Evolutionary conservation across 75 land plant species (phyloP).

Genomic region (Cunninghamia lanceolata): DNA sequence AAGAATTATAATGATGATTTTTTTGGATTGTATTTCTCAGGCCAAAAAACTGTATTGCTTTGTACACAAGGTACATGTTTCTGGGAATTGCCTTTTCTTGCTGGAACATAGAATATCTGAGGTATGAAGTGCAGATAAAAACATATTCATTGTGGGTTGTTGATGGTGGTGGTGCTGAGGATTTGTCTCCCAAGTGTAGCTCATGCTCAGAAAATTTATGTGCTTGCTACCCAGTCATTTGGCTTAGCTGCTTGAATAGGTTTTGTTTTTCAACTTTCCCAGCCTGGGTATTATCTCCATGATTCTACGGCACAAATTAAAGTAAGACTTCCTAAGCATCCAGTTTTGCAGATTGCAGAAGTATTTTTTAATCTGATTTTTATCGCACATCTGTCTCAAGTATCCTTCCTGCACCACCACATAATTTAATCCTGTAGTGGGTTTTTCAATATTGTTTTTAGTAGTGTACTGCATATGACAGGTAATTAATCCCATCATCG

Average conservation of each 20-base stretch:
- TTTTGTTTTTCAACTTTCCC: neutral
- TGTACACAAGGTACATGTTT: slow-evolving; percentile 40
- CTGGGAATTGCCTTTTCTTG: slow-evolving; percentile 26
- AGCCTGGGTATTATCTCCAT: neutral
- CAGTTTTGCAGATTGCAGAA: neutral
- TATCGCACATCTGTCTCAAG: neutral
- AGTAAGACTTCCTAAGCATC: neutral
- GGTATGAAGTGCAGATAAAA: slow-evolving; percentile 26
- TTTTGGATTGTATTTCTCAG: slow-evolving; percentile 11
- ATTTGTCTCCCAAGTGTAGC: slow-evolving; percentile 37
- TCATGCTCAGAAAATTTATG: slow-evolving; percentile 18
- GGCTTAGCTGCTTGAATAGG: slow-evolving; percentile 37
- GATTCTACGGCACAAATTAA: neutral
- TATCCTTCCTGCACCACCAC: neutral
- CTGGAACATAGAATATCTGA: slow-evolving; percentile 28
- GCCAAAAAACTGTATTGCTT: slow-evolving; percentile 31
- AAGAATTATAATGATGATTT: neutral
- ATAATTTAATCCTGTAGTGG: neutral
- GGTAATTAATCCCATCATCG: neutral
- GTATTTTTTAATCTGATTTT: neutral
- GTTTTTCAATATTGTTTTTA: neutral
- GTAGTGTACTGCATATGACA: neutral
- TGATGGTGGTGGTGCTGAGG: slow-evolving; percentile 25
- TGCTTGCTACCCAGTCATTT: slow-evolving; percentile 15
- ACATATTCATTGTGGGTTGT: slow-evolving; percentile 39